Percentiles rank a stretch among this genome's conserved stretches.
These are phyloP conservation scores for Tetramitus jugosus DNA, from an alignment of 208 protist species.

Conservation along the genomic window DNA sequence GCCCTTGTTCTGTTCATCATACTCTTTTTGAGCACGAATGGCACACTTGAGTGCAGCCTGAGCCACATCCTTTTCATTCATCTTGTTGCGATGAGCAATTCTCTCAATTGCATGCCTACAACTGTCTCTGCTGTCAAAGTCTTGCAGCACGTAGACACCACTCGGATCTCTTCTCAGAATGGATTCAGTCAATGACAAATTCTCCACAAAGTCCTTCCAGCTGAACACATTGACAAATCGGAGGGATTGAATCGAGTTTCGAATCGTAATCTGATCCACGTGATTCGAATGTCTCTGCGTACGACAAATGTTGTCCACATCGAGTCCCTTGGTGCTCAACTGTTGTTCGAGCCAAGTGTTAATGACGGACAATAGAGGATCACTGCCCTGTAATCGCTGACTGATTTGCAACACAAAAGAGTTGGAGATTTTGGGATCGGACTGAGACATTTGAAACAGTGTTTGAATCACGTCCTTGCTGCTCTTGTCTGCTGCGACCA, in stretches of 20 bases:
- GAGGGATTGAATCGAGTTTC: background rate
- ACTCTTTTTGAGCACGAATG: background rate
- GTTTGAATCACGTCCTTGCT: background rate
- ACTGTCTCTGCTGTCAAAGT: slow-evolving; percentile 1
- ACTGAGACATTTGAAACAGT: slow-evolving; percentile 3
- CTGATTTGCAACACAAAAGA: slow-evolving; percentile 12
- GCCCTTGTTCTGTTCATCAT: background rate
- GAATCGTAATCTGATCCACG: background rate
- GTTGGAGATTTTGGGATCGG: slow-evolving; percentile 5
- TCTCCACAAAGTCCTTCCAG: slow-evolving; percentile 18
- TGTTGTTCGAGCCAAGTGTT: slow-evolving; percentile 25
- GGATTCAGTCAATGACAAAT: background rate
- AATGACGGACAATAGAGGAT: background rate
- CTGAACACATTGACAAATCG: background rate
- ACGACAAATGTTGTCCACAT: slow-evolving; percentile 9
- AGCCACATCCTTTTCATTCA: slow-evolving; percentile 10
- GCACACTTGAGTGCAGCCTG: background rate
- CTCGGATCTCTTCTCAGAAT: background rate
- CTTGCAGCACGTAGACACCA: background rate
- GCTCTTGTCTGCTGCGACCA: background rate
- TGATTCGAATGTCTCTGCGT: background rate
- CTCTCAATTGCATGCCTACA: slow-evolving; percentile 4
- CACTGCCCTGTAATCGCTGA: slow-evolving; percentile 4
- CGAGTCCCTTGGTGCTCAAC: slow-evolving; percentile 1
- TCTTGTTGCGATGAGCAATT: background rate